Evolutionary conservation across 2,329 filamentous ascomycete species (phyloP).

Genomic region (Fusarium devonianum): DNA sequence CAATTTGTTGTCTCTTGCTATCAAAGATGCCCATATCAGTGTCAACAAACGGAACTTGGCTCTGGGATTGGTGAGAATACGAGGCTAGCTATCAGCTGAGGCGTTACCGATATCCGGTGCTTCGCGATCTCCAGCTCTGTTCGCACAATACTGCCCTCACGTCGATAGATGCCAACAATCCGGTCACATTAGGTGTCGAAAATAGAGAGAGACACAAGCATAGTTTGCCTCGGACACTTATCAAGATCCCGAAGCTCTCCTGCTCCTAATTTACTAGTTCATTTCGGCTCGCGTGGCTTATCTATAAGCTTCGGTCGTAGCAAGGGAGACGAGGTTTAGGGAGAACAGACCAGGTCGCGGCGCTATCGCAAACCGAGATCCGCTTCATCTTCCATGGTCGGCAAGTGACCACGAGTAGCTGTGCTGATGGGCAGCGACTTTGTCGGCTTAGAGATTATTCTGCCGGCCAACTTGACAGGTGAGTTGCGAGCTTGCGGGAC

Average conservation of each 20-base stretch:
- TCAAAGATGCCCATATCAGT: slow-evolving; percentile 3
- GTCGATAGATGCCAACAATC: background rate
- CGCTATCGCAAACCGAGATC: background rate
- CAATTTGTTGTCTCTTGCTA: slow-evolving; percentile 4
- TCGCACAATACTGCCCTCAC: background rate
- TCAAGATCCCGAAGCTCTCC: slow-evolving; percentile 10
- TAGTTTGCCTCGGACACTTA: background rate
- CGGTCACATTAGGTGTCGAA: background rate
- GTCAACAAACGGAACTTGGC: slow-evolving; percentile 1
- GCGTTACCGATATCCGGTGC: too few relatives aligned
- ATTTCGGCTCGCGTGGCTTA: slow-evolving; percentile 5
- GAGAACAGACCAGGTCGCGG: background rate
- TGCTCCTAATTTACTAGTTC: background rate
- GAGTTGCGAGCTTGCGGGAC: background rate
- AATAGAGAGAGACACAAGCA: too few relatives aligned
- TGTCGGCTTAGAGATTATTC: background rate
- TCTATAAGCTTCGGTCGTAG: background rate
- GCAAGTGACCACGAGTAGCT: slow-evolving; percentile 7
- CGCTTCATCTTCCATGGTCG: background rate
- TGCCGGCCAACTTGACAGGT: background rate
- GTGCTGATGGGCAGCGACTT: background rate
- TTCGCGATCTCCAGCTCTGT: too few relatives aligned
- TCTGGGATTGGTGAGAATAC: slow-evolving; percentile 3
- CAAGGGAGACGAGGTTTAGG: background rate
- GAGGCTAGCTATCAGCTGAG: slow-evolving; percentile 16